Evolutionary conservation across 306 rosid species (phyloP).

Genomic region (Sicyos edulis): DNA sequence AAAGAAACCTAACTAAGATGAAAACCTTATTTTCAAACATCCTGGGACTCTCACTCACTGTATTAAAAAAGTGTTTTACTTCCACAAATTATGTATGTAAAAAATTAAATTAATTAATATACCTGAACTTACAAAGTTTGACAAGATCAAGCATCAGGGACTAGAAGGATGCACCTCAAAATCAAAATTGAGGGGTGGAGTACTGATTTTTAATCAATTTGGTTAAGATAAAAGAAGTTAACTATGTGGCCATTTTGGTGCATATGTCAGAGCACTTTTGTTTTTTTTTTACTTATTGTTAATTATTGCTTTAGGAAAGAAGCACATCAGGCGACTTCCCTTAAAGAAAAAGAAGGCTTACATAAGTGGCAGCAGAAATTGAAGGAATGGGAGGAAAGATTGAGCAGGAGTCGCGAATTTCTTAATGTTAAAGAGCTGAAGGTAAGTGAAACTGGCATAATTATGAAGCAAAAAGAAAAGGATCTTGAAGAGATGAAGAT

Average conservation of each 20-base stretch:
- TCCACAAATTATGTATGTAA: not conserved
- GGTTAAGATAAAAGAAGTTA: not conserved
- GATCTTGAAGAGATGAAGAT: constrained; percentile 45
- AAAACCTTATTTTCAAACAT: not conserved
- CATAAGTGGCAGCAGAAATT: constrained; percentile 70
- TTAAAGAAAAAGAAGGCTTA: constrained; percentile 66
- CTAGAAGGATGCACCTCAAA: not conserved
- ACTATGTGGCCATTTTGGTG: not conserved
- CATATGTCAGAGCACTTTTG: not conserved
- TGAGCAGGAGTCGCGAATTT: constrained; percentile 38
- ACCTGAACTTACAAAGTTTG: not conserved
- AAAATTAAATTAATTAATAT: not conserved
- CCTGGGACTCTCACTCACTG: not conserved
- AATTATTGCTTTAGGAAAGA: constrained; percentile 50
- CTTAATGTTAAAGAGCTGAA: constrained; percentile 54
- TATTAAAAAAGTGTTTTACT: not conserved
- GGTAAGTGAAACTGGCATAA: constrained; percentile 44
- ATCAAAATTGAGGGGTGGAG: not conserved
- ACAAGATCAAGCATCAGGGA: not conserved
- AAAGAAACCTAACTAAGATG: not conserved
- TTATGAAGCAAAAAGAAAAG: constrained; percentile 50
- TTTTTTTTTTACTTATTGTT: constrained; percentile 3
- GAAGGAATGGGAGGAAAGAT: constrained; percentile 60
- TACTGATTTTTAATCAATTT: constrained; percentile 6
- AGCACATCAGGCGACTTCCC: constrained; percentile 51